phyloP scores from a whole-genome alignment of 129 eudicot genomes.

The Centrapalus pauciflorus region DNA sequence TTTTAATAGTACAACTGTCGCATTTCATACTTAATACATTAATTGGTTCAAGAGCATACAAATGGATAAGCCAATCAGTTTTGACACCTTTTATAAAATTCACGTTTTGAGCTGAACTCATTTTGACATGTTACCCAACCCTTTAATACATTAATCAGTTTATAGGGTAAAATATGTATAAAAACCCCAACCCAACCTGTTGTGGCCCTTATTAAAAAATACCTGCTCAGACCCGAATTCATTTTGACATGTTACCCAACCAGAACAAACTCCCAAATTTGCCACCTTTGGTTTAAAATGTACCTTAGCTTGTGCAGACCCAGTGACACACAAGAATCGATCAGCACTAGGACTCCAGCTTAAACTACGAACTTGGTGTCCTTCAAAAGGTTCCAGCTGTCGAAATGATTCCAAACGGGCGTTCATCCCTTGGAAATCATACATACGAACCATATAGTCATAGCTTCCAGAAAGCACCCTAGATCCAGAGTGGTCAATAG shows the following conservation, averaged over 20 bases:
- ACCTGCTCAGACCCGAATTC: too few relatives aligned
- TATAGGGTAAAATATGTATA: too few relatives aligned
- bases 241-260: background rate
- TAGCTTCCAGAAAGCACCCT: slow-evolving; percentile 95
- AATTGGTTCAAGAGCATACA: too few relatives aligned
- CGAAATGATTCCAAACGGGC: slow-evolving; percentile 89
- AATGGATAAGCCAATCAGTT: too few relatives aligned
- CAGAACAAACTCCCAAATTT: background rate
- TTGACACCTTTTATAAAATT: too few relatives aligned
- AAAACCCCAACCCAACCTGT: too few relatives aligned
- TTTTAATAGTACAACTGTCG: too few relatives aligned
- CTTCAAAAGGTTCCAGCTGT: slow-evolving; percentile 97
- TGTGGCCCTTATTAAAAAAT: too few relatives aligned
- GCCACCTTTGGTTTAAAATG: background rate
- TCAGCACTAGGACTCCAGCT: slow-evolving; percentile 99
- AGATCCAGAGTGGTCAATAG: slow-evolving; percentile 90
- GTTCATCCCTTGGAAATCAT: slow-evolving; percentile 99
- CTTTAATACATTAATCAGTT: too few relatives aligned
- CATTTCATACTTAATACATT: too few relatives aligned
- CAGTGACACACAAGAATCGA: slow-evolving; percentile 88
- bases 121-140: too few relatives aligned
- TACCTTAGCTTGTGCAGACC: slow-evolving; percentile 98
- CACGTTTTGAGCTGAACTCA: too few relatives aligned
- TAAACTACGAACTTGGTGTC: slow-evolving; percentile 94
- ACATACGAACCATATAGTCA: slow-evolving; percentile 95